phyloP scores from a whole-genome alignment of 176 grass and related monocot species.

The Cymbopogon citratus region DNA sequence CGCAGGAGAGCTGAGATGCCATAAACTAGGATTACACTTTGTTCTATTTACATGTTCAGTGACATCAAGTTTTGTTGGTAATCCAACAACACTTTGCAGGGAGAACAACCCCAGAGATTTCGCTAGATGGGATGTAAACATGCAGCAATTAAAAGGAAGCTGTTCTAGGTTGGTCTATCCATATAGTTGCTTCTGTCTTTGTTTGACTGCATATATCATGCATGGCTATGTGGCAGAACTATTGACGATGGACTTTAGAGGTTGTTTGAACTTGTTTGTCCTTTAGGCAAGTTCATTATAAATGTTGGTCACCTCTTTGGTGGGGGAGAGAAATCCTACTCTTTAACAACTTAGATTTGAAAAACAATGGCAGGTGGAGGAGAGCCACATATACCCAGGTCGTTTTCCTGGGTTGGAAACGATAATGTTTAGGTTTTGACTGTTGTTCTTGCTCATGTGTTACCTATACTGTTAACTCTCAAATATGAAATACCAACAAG shows the following conservation, averaged over 20 bases:
- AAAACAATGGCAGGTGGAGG: not conserved
- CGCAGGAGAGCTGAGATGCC: not conserved
- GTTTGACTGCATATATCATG: not conserved
- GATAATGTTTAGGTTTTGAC: not conserved
- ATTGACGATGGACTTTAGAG: conserved; percentile 8
- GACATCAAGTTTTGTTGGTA: not conserved
- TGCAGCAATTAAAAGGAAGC: conserved; percentile 85
- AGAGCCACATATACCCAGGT: conserved; percentile 3
- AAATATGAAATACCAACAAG: not conserved
- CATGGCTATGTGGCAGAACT: conserved; percentile 3
- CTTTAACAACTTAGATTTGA: conserved; percentile 22
- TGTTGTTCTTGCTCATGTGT: not conserved
- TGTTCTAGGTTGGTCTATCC: conserved; percentile 51
- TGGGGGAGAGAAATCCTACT: conserved; percentile 20
- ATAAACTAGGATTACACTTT: not conserved
- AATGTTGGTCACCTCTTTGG: conserved; percentile 14
- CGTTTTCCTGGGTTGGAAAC: conserved; percentile 13
- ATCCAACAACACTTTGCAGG: conserved; percentile 38
- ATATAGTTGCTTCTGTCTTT: conserved; percentile 4
- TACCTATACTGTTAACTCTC: conserved; percentile 16
- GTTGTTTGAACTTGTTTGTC: not conserved
- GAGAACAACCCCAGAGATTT: conserved; percentile 74
- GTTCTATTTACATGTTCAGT: not conserved
- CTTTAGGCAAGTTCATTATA: conserved; percentile 12
- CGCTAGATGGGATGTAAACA: conserved; percentile 54